Base-by-base conservation (phyloP, 1,139 yeast species). In the Geotrichum citri-aurantii region DNA sequence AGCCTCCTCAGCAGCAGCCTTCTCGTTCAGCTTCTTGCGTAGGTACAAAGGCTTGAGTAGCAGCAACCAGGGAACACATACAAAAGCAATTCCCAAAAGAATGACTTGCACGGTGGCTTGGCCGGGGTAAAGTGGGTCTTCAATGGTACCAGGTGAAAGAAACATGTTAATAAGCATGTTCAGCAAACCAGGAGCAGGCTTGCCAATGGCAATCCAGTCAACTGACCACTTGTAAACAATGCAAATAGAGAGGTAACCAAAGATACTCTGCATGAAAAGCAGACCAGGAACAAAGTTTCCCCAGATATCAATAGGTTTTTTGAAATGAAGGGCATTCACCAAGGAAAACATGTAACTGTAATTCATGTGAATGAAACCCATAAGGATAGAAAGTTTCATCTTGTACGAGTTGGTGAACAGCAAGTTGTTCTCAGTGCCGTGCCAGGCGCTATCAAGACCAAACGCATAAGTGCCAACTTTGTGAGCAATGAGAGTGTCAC, bases 141-240 rank as follows among this genome's bases (percentile, higher is more conserved):
- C 96, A 59, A 93, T 83, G 14, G 78, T 81, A 4, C 99, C 99
- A 4, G 99, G 99, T 0, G 97, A 78, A 66, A 93, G 79, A 72
- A 95, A 93, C 99, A 93, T 93, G 71, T 89, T 88, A 67, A 93
- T 93, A 68, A 93, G 80, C 96, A 91, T 93, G 73, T 95, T 92
- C 65, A 93, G 81, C 67, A 93, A 77, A 33, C 97, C 95, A 1
- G 99, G 99, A 0, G 99, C 96, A 60, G 86, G 87, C 66, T 79
- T 82, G 1, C 77, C 85, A 37, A 80, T 79, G 17, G 81, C 85
- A 53, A 86, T 73, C 99, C 99, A 93, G 75, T 93, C 97, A 50
- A 88, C 86, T 44, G 86, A 77, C 99, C 99, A 93, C 75, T 93
- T 93, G 79, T 92, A 93, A 42, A 95, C 79, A 66, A 93, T 93